Percentiles rank a stretch among this genome's conserved stretches.
Conservation (phyloP, 352 stramenopile species). For the Pythium insidiosum region DNA sequence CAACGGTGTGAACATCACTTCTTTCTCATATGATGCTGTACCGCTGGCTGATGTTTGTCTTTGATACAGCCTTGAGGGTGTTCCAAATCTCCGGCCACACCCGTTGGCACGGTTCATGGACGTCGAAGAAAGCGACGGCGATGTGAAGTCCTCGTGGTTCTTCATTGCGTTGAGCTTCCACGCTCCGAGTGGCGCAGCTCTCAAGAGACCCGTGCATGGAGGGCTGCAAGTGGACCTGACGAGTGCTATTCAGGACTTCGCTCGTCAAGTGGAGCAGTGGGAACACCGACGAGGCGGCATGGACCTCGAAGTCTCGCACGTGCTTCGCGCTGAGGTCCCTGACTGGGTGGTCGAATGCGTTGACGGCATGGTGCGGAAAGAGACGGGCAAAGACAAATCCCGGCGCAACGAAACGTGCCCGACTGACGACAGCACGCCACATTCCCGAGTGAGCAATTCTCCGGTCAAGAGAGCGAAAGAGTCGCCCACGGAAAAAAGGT, state of each 20-base stretch:
- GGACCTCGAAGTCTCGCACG: slow-evolving; percentile 76
- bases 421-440: too few relatives aligned
- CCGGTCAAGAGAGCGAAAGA: too few relatives aligned
- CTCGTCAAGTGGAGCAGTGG: slow-evolving; percentile 70
- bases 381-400: slow-evolving; percentile 7
- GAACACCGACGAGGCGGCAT: slow-evolving; percentile 59
- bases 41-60: too few relatives aligned
- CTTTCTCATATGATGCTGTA: too few relatives aligned
- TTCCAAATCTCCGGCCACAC: slow-evolving; percentile 49
- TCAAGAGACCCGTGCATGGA: too few relatives aligned
- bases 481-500: too few relatives aligned
- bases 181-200: too few relatives aligned
- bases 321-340: slow-evolving; percentile 41
- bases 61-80: slow-evolving; percentile 44
- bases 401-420: too few relatives aligned
- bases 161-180: slow-evolving; percentile 74
- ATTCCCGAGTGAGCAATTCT: too few relatives aligned
- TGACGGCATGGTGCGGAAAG: neutral
- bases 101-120: slow-evolving; percentile 83
- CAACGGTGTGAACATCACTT: slow-evolving; percentile 64
- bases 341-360: slow-evolving; percentile 51
- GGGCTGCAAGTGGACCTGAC: slow-evolving; percentile 61
- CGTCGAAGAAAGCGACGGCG: slow-evolving; percentile 20
- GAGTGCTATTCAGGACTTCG: slow-evolving; percentile 67
- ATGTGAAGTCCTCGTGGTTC: slow-evolving; percentile 51